Evolutionary conservation across 495 filamentous ascomycete species (phyloP), one percentile per base, ranked within the genome.

Genomic region (Hypoxylon intermedium): DNA sequence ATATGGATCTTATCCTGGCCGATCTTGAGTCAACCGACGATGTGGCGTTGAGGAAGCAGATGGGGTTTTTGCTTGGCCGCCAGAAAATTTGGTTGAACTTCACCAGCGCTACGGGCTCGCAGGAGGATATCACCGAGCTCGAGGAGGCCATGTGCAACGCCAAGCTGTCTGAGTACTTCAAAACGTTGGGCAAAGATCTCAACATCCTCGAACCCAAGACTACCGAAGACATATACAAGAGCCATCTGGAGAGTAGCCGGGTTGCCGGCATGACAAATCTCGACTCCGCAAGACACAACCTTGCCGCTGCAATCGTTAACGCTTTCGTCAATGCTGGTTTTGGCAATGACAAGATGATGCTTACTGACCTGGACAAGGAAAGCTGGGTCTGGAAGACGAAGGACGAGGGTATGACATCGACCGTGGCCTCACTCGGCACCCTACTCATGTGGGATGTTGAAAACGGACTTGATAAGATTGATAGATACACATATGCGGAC

Each of bases 371-470:
- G 42, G 86, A 91, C 58, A 92, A 94, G 77, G 86, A 88, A 31
- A 88, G 87, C 58, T 99, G 95, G 95, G 89, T 98, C 2, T 98
- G 92, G 89, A 99, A 98, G 78, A 98, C 95, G 9, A 98, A 98
- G 75, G 93, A 97, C 30, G 93, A 97, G 62, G 93, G 93, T 62
- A 95, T 95, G 93, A 83, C 96, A 74, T 97, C 93, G 15, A 97
- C 93, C 3, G 89, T 93, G 12, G 94, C 94, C 6, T 98, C 94
- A 2, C 74, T 96, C 52, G 94, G 94, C 53, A 91, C 93, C 73
- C 78, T 99, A 19, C 76, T 94, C 50, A 85, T 92, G 67, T 93
- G 94, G 86, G 95, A 98, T 68, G 87, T 96, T 51, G 92, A 96
- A 57, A 83, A 77, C 52, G 95, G 92, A 13, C 76, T 99, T 47